A percentile compares a stretch with the other conserved stretches of the same genome.
Evolutionary conservation across 768 basidiomycete species (phyloP).

Genomic region (Royoungia palumana): DNA sequence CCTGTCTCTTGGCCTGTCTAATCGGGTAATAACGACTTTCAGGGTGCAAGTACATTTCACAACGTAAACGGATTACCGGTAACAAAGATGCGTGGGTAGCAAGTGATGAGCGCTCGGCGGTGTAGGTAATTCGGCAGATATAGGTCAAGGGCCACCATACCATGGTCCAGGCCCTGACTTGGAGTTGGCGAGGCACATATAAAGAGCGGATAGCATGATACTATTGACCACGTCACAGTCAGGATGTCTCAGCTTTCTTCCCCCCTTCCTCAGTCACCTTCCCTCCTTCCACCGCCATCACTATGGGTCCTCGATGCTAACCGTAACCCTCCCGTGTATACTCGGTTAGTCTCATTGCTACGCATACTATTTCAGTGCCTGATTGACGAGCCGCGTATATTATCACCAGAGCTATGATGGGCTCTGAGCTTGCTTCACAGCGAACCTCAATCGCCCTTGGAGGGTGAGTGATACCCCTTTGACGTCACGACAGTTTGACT

Average conservation of each 20-base stretch:
- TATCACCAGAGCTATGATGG: slow-evolving; percentile 8
- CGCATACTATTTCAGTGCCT: not conserved
- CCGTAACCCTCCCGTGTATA: slow-evolving; percentile 12
- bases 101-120: too few species aligned
- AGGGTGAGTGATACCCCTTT: slow-evolving; percentile 5
- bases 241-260: not conserved
- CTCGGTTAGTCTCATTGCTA: slow-evolving; percentile 7
- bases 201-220: too few species aligned
- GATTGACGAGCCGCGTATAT: not conserved
- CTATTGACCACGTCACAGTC: too few species aligned
- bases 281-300: not conserved
- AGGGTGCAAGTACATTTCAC: too few species aligned
- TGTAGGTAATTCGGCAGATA: too few species aligned
- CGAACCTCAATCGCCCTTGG: slow-evolving; percentile 9
- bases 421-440: slow-evolving; percentile 16
- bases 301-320: slow-evolving; percentile 9
- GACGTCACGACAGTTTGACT: not conserved
- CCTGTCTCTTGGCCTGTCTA: too few species aligned
- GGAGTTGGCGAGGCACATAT: too few species aligned
- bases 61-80: too few species aligned
- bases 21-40: too few species aligned
- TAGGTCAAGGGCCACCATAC: too few species aligned
- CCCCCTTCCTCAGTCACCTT: not conserved
- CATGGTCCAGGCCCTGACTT: too few species aligned
- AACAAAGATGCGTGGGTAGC: too few species aligned